Base-by-base conservation (phyloP, 228 moss, liverwort and hornwort species). In the Sphagnum magellanicum region DNA sequence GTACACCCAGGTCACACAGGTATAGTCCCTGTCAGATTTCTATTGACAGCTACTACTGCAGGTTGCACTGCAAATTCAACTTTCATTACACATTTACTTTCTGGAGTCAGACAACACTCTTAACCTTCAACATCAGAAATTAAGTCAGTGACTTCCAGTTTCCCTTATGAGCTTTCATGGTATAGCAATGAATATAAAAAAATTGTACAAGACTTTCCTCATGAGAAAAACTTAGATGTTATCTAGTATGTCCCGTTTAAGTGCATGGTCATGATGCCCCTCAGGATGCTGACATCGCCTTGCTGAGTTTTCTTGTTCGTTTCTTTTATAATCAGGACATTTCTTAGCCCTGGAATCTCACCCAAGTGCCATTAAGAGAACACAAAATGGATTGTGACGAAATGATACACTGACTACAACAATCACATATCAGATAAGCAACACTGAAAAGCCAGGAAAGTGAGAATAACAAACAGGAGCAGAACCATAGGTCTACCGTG, bases 281-380 rank as follows among this genome's bases (percentile, higher is more conserved):
- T 16, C 6, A 50, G 70, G 63, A 13, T 15, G 16, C 13, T 48
- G 61, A 62, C 70, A 70, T 51, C 6, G 46, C 5, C 51, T 60
- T 11, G 61, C 62, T 32, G 52, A 7, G 51, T 70, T 70, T 10
- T 70, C 16, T 16, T 16, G 4, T 70, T 60, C 52, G 62, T 16
- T 70, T 50, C 51, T 51, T 52, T 11, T 60, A 60, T 16, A 61
- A 62, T 60, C 69, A 49, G 61, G 61, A 51, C 51, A 50, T 48
- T 52, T 50, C 70, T 17, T 51, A 70, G 50, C 61, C 70, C 70
- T 70, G 62, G 32, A 50, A 63, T 61, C 10, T 17, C 16, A 51
- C 50, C 11, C 51, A 70, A 51, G 16, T 50, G 13, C 0, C 6
- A 49, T 64, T 49, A 11, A 48, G 48, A 11, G 11, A 50, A 4